A percentile compares a stretch with the other conserved stretches of the same genome.
Evolutionary conservation across 1,284 basidiomycete genomes (phyloP).

Genomic region (Agaricales sp.): DNA sequence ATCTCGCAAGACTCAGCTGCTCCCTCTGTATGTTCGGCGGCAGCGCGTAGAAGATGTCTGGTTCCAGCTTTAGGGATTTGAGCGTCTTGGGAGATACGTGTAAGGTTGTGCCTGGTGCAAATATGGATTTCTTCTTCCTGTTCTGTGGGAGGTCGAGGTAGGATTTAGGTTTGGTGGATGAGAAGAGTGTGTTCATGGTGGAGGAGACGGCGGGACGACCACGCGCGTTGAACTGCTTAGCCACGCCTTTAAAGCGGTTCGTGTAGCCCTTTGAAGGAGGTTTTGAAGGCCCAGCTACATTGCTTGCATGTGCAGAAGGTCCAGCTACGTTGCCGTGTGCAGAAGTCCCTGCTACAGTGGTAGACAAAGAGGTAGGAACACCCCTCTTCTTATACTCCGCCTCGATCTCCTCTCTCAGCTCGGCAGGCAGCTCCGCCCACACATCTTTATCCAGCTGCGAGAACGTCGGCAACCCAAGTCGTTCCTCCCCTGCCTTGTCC

Average conservation of each 20-base stretch:
- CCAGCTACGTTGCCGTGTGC: constrained; percentile 6
- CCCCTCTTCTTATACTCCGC: constrained; percentile 53
- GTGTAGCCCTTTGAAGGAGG: constrained; percentile 1
- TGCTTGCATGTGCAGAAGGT: too few relatives aligned
- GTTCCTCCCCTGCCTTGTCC: constrained; percentile 9
- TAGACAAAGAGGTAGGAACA: constrained; percentile 27
- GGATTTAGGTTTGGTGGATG: too few relatives aligned
- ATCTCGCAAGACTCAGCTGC: constrained; percentile 49
- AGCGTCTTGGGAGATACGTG: constrained; percentile 39
- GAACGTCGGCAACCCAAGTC: constrained; percentile 47
- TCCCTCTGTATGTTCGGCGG: constrained; percentile 65
- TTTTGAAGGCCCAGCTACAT: constrained; percentile 15
- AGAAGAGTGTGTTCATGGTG: too few relatives aligned
- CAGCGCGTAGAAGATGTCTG: constrained; percentile 53
- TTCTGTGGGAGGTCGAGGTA: constrained; percentile 14
- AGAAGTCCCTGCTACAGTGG: constrained; percentile 7
- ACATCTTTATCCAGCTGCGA: constrained; percentile 70
- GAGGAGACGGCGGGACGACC: too few relatives aligned
- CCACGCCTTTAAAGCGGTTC: background rate
- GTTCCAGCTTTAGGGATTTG: constrained; percentile 56
- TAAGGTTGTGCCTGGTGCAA: constrained; percentile 11
- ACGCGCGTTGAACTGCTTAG: constrained; percentile 6
- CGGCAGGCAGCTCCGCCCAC: constrained; percentile 60
- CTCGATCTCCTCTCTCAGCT: constrained; percentile 63
- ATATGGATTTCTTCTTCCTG: constrained; percentile 17